Percentiles rank a stretch among this genome's conserved stretches.
Evolutionary conservation across 257 asterid species (phyloP).

Genomic region (Nicotiana otophora): DNA sequence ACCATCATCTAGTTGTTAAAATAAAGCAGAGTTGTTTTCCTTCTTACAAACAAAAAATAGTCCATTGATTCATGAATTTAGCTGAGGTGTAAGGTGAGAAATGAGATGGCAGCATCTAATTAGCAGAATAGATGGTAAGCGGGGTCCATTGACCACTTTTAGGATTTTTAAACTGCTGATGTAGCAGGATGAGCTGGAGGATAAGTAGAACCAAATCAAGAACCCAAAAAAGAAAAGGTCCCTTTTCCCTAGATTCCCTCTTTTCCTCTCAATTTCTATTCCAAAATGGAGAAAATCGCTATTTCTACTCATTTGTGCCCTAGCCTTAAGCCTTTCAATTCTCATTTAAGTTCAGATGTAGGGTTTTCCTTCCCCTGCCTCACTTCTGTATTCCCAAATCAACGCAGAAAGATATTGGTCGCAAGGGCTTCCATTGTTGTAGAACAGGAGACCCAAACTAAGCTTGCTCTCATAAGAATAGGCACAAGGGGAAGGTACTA

Average conservation of each 20-base stretch:
- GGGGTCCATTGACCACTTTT: no score
- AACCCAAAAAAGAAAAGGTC: background rate
- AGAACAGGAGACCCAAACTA: slow-evolving; percentile 47
- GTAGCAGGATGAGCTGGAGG: slow-evolving; percentile 4
- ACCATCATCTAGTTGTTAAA: no score
- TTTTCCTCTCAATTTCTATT: background rate
- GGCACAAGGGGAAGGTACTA: slow-evolving; percentile 89
- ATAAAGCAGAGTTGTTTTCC: no score
- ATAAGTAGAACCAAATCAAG: background rate
- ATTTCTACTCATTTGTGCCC: background rate
- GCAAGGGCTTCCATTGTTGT: slow-evolving; percentile 54
- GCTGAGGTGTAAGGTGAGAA: no score
- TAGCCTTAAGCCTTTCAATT: background rate
- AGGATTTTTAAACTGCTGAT: background rate
- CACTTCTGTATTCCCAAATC: slow-evolving; percentile 28
- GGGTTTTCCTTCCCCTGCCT: slow-evolving; percentile 30
- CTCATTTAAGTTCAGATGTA: slow-evolving; percentile 25
- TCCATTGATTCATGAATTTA: no score
- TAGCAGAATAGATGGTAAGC: no score
- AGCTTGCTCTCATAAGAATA: slow-evolving; percentile 70
- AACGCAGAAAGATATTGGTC: slow-evolving; percentile 21
- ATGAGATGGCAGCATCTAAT: no score
- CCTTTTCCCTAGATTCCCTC: background rate
- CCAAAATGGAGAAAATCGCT: background rate
- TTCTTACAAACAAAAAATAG: no score